These are phyloP conservation scores for Penicillium paxilli DNA, from an alignment of 495 filamentous ascomycete genomes.

Conservation along the genomic window DNA sequence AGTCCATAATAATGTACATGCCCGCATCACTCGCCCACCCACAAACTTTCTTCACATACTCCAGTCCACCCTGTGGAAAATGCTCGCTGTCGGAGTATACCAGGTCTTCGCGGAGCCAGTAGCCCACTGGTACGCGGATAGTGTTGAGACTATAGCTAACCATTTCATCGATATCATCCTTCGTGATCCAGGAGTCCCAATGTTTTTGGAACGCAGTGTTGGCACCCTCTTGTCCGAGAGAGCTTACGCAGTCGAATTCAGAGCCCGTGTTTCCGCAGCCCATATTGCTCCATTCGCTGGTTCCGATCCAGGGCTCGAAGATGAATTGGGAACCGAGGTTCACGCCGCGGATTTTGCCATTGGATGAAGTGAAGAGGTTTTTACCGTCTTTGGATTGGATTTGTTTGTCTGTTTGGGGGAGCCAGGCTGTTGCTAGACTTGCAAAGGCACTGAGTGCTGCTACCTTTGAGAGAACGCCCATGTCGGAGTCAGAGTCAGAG, in stretches of 20 bases:
- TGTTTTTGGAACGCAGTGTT: constrained; percentile 56
- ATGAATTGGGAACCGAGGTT: constrained; percentile 61
- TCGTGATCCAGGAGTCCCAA: constrained; percentile 59
- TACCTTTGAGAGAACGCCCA: constrained; percentile 7
- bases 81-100: constrained; percentile 55
- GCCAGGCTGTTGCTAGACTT: constrained; percentile 23
- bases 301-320: constrained; percentile 60
- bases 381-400: constrained; percentile 25
- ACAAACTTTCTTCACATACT: constrained; percentile 54
- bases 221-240: constrained; percentile 53
- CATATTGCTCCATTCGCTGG: constrained; percentile 49
- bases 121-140: constrained; percentile 63
- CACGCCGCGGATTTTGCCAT: constrained; percentile 52
- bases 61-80: constrained; percentile 55
- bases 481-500: background rate
- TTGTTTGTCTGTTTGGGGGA: constrained; percentile 31
- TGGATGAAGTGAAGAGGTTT: constrained; percentile 27
- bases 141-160: constrained; percentile 57
- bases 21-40: constrained; percentile 55
- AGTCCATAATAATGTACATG: constrained; percentile 63
- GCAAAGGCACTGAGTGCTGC: constrained; percentile 5
- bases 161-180: constrained; percentile 56
- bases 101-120: constrained; percentile 61
- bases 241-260: constrained; percentile 59
- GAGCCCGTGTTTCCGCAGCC: constrained; percentile 56